Evolutionary conservation across 805 yeast species (phyloP), one percentile per base, ranked within the genome.

Genomic region (Zygosaccharomyces siamensis): DNA sequence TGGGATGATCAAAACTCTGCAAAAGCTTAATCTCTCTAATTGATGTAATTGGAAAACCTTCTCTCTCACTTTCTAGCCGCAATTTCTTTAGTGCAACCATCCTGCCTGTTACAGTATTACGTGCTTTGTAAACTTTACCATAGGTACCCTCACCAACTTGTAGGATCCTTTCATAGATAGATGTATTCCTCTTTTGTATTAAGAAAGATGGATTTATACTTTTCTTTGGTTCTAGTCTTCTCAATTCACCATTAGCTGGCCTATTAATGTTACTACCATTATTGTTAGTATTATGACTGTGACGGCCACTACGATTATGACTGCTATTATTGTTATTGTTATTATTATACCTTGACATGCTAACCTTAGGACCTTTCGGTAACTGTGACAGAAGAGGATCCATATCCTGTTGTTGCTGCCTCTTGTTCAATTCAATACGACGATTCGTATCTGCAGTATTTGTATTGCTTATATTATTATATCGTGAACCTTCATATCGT

Each of bases 121-220:
- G 74, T 0, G 97, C 96, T 45, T 66, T 66, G 50, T 62, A 66
- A 16, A 66, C 70, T 57, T 65, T 66, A 16, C 99, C 99, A 66
- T 93, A 93, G 0, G 98, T 93, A 7, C 99, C 99, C 68, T 93
- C 98, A n/a, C 99, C 99, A 4, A 93, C 98, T 63, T 93, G 98
- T 36, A 79, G 76, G 1, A 87, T 79, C 47, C 90, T 73, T 54
- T 84, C 83, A 64, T 85, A 89, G 2, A 71, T 58, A 3, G 68
- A 62, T 6, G 55, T 45, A 3, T 53, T 46, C 24, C 61, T 54
- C 31, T 51, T 50, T 31, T 56, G 58, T 11, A 46, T 48, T 8
- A 50, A 23, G 26, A 52, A 40, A 3, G 54, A 47, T n/a, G 53
- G 42, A 23, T 46, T 24, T 18, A 44, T 33, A 23, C 7, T 43